Percentiles rank a stretch among this genome's conserved stretches.
phyloP scores from a whole-genome alignment of 345 rosid genomes.

The Mercurialis annua region DNA sequence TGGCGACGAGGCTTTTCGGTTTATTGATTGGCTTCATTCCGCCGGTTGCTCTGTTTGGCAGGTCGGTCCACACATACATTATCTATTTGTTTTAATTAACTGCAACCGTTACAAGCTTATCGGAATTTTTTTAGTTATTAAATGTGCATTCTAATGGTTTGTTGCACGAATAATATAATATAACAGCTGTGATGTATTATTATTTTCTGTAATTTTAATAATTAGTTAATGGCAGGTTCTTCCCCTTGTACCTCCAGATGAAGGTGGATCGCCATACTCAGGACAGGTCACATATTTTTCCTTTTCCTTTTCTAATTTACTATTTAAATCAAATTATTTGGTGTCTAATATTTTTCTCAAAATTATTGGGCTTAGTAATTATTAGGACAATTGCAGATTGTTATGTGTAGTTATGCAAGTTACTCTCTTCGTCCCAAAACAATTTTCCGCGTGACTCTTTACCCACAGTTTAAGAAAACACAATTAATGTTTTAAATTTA shows the following conservation, averaged over 20 bases:
- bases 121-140: background rate
- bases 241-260: slow-evolving; percentile 93
- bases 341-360: background rate
- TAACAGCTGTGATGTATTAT: too few relatives aligned
- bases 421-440: too few relatives aligned
- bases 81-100: background rate
- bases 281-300: slow-evolving; percentile 58
- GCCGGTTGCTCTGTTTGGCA: slow-evolving; percentile 96
- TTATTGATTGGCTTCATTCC: slow-evolving; percentile 82
- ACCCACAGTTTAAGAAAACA: too few relatives aligned
- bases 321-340: background rate
- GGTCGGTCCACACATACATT: slow-evolving; percentile 25
- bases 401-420: too few relatives aligned
- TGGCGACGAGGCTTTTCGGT: slow-evolving; percentile 68
- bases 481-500: too few relatives aligned
- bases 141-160: too few relatives aligned
- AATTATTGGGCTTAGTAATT: too few relatives aligned
- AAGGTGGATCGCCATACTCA: slow-evolving; percentile 82
- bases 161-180: too few relatives aligned
- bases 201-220: too few relatives aligned
- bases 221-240: slow-evolving; percentile 55
- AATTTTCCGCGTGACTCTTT: too few relatives aligned
- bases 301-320: too few relatives aligned
- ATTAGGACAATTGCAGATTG: too few relatives aligned
- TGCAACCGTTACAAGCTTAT: background rate